Base-by-base conservation (phyloP, 2,329 filamentous ascomycete genomes). In the Monosporascus sp. region DNA sequence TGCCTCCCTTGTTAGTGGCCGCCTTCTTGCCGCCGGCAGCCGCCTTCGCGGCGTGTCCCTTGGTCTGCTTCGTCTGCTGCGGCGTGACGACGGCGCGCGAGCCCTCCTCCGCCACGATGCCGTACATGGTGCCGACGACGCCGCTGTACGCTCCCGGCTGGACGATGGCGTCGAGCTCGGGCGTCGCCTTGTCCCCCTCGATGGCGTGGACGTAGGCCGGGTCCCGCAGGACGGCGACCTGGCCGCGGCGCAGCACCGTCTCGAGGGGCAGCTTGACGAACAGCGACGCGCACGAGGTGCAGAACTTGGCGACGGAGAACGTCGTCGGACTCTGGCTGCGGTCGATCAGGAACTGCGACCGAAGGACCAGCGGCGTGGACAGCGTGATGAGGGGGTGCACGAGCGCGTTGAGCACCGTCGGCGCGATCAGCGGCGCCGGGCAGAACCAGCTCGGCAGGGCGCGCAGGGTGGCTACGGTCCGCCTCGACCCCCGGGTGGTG, bases 101-200 rank as follows among this genome's bases (percentile, higher is more conserved):
- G 7, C 94, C 94, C 69, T 99, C 94, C 63, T 95, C 89, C 37
- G 86, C 80, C 1, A 89, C 80, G 56, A 99, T 94, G 55, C 83
- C 82, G 77, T 90, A 93, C 81, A 97, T 92, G 2, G 93, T 97
- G 3, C 90, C 89, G n/a, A 94, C 69, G 1, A 96, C 79, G n/a
- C 94, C 94, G 36, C 83, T 78, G 69, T 96, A 99, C 4, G 82
- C 82, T 2, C 91, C 92, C 0, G 89, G 78, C 2, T 88, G 85
- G 1, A 97, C 85, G 51, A 97, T 86, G 0, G 90, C 91, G 52
- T 90, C 85, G 46, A 89, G 66, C 48, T 71, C 41, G 18, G 17
- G 5, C 5, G 5, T 18, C 7, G 9, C 22, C 11, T 22, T 24
- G 14, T 25, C 43, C 3, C 22, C 24, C 43, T 77, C 74, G 3